Evolutionary conservation across 78 protist species (phyloP), one percentile per base, ranked within the genome.

Genomic region (Dictyostelium capitatum): DNA sequence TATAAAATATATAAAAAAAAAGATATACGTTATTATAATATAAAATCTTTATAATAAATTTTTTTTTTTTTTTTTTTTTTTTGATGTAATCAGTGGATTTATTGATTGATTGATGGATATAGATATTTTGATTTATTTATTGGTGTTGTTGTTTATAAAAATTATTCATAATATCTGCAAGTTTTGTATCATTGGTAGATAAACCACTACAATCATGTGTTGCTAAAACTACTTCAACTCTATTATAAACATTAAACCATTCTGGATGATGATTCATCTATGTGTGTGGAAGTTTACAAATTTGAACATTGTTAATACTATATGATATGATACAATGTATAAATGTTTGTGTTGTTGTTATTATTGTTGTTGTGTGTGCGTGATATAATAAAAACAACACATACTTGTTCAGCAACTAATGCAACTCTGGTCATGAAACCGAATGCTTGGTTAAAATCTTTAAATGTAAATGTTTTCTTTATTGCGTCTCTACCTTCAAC

Each of bases 241-340:
- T 94, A 77, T 98, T 98, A 95, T 98, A 98, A 25, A 97, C 98
- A 69, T 98, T 98, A 83, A 97, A 96, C 99, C 99, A 98, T 69
- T 98, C 98, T 23, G 98, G 99, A 62, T 98, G 98, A 78, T 97
- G 99, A 70, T 95, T 93, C 95, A 89, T 84, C 97, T 95, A 2
- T 20, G 19, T 19, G 15, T n/a, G n/a, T n/a, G n/a, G n/a, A n/a
- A n/a, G 2, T 37, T 37, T 37, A 37, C 43, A 37, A 37, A 37
- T 37, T 37, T 37, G 43, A 3, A n/a, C 1, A 8, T 23, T 17
- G 23, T 19, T 51, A 51, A 51, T 51, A 51, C 3, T 0, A 51
- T 14, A 12, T 51, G 3, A 51, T 51, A 4, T 14, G 10, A 51
- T 14, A 1, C 5, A 48, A 48, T 51, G 15, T 14, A 48, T 48